A percentile compares a stretch with the other conserved stretches of the same genome.
Conservation (phyloP, 495 filamentous ascomycete genomes). For the Parathielavia appendiculata region DNA sequence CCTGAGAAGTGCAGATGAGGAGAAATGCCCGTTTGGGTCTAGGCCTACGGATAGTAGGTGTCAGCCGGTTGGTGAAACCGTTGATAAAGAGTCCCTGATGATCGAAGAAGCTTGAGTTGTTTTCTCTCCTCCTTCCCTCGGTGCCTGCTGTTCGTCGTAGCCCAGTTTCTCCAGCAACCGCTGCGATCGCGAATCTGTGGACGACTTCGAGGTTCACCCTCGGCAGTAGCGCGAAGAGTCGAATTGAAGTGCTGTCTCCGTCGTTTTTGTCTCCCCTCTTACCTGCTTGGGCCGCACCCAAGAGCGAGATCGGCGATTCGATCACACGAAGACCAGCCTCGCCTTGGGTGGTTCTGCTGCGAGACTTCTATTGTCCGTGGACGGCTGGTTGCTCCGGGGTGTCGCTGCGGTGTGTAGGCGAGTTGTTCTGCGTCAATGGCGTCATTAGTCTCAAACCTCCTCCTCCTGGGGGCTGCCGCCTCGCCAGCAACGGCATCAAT, state of each 20-base stretch:
- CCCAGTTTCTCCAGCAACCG: neutral
- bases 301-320: neutral
- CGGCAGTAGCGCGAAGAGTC: neutral
- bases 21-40: neutral
- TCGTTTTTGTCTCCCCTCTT: neutral
- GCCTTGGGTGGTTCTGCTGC: neutral
- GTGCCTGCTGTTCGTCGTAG: neutral
- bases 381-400: too few species aligned
- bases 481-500: constrained; percentile 25
- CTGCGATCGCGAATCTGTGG: neutral
- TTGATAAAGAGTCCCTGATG: neutral
- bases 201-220: neutral
- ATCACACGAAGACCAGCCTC: neutral
- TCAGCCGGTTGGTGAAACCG: neutral
- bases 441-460: constrained; percentile 16
- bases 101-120: neutral
- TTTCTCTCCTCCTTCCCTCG: neutral
- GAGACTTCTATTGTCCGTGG: neutral
- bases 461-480: constrained; percentile 24
- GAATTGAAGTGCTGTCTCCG: neutral
- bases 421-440: constrained; percentile 5
- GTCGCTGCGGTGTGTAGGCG: neutral
- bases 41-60: neutral
- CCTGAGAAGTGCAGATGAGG: neutral
- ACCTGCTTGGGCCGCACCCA: neutral